Percentiles rank a stretch among this genome's conserved stretches.
Conservation (phyloP, 1,284 basidiomycete genomes). For the Leccinum solheimii region DNA sequence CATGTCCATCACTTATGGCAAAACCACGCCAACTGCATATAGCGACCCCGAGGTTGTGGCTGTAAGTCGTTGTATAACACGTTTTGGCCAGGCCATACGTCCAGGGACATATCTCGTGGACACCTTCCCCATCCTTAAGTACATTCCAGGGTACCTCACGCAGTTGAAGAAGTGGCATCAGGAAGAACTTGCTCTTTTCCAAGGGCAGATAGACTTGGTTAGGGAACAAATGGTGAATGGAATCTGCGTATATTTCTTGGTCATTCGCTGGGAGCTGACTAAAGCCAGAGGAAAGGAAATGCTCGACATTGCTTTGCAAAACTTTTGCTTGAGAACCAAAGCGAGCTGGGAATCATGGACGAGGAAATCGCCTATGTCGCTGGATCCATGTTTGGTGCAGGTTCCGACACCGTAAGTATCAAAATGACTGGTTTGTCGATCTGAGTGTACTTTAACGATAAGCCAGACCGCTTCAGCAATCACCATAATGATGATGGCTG, state of each 20-base stretch:
- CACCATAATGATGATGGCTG: slow-evolving; percentile 45
- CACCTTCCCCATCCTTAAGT: slow-evolving; percentile 53
- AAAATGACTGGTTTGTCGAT: not conserved
- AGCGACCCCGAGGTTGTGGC: slow-evolving; percentile 35
- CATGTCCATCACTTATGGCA: slow-evolving; percentile 66
- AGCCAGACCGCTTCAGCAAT: slow-evolving; percentile 34
- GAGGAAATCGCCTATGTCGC: slow-evolving; percentile 36
- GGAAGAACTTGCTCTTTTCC: slow-evolving; percentile 60
- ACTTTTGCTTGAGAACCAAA: slow-evolving; percentile 24
- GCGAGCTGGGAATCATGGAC: slow-evolving; percentile 12
- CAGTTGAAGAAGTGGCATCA: slow-evolving; percentile 52
- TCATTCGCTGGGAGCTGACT: not conserved
- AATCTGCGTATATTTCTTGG: not conserved
- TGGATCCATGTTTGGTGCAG: slow-evolving; percentile 43
- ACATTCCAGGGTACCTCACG: slow-evolving; percentile 58
- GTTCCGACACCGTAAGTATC: slow-evolving; percentile 38
- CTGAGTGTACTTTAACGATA: not conserved
- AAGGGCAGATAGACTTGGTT: slow-evolving; percentile 42
- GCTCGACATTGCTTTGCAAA: slow-evolving; percentile 19
- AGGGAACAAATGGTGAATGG: not conserved
- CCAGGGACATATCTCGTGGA: slow-evolving; percentile 51
- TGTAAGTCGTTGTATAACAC: slow-evolving; percentile 10
- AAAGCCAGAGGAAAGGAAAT: slow-evolving; percentile 14
- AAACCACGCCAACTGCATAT: slow-evolving; percentile 31
- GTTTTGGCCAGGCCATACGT: slow-evolving; percentile 46